A percentile compares a stretch with the other conserved stretches of the same genome.
Evolutionary conservation across 495 filamentous ascomycete species (phyloP).

Genomic region (Xylaria intraflava): DNA sequence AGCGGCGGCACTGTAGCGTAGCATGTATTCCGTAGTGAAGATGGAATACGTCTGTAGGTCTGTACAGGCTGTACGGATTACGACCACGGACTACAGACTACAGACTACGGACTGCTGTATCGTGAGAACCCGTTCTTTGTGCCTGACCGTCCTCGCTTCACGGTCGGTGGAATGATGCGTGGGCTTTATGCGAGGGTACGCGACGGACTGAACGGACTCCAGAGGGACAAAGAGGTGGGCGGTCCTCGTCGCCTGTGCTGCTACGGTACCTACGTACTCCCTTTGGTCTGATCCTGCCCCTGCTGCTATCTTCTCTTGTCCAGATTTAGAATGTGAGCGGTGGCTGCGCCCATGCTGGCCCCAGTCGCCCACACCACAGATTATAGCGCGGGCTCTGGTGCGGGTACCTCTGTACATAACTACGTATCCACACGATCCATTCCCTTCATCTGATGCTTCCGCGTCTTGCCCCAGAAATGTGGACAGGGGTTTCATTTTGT

Average conservation of each 20-base stretch:
- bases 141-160: no score
- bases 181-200: conserved; percentile 27
- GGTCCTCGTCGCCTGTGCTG: no score
- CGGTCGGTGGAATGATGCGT: conserved; percentile 11
- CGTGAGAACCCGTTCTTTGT: no score
- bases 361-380: conserved; percentile 19
- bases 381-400: no score
- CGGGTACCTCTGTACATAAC: no score
- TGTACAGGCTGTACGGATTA: no score
- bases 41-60: no score
- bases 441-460: conserved; percentile 45
- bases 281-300: neutral
- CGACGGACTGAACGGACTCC: conserved; percentile 21
- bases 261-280: neutral
- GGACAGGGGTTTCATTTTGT: conserved; percentile 26
- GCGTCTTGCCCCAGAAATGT: conserved; percentile 43
- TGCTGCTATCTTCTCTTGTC: conserved; percentile 14
- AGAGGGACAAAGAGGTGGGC: conserved; percentile 16
- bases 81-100: no score
- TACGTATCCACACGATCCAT: conserved; percentile 16
- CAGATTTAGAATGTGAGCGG: conserved; percentile 32
- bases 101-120: neutral
- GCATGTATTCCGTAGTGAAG: no score
- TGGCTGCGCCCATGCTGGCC: conserved; percentile 29
- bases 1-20: no score